These are phyloP conservation scores for Quercus dentata DNA, from an alignment of 306 rosid species.

Conservation along the genomic window DNA sequence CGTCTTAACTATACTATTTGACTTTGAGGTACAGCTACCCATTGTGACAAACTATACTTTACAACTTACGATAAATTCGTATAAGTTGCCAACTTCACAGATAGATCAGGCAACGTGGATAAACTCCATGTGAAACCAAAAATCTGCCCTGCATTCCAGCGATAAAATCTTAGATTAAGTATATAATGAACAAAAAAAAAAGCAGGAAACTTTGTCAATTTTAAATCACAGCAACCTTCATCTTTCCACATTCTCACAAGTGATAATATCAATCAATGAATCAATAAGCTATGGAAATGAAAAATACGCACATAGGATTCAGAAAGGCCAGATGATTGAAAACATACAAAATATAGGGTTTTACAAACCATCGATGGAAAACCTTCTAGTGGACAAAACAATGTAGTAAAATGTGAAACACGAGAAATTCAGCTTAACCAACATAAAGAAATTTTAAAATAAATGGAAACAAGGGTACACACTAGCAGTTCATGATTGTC, in stretches of 20 bases:
- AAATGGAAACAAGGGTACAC: no score
- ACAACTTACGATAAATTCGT: constrained; percentile 20
- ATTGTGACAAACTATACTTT: constrained; percentile 27
- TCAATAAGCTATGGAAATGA: neutral
- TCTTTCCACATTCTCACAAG: neutral
- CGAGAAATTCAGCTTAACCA: neutral
- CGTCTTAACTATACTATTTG: constrained; percentile 22
- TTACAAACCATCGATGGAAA: neutral
- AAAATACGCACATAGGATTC: neutral
- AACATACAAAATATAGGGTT: neutral
- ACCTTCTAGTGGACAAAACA: neutral
- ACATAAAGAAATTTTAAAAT: neutral
- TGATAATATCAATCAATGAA: neutral
- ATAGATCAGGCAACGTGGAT: neutral
- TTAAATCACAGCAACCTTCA: neutral
- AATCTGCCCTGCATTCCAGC: constrained; percentile 19
- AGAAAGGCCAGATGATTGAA: neutral
- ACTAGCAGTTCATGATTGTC: neutral
- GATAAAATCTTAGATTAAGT: neutral
- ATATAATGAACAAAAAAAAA: constrained; percentile 2
- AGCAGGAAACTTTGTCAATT: constrained; percentile 3
- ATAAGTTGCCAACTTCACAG: neutral
- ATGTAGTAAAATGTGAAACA: neutral
- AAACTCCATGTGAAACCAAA: constrained; percentile 7
- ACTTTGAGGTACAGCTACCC: constrained; percentile 74